Evolutionary conservation across 1,284 basidiomycete species (phyloP).

Genomic region (Apiotrichum laibachii): DNA sequence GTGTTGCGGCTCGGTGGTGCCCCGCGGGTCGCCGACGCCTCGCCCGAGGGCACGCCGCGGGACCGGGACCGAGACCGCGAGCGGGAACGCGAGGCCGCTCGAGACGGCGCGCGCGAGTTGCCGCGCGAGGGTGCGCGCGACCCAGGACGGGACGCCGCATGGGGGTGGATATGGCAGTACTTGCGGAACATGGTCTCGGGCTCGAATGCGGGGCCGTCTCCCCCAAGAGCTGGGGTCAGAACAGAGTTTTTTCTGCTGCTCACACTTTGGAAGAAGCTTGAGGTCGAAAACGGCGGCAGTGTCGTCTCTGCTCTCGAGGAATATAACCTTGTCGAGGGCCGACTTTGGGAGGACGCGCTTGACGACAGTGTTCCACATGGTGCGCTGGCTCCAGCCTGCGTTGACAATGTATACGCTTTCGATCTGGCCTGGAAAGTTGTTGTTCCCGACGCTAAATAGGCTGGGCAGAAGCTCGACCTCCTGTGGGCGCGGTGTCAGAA

Average conservation of each 20-base stretch:
- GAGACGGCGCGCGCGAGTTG: constrained; percentile 14
- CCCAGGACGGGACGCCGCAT: constrained; percentile 11
- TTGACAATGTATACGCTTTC: constrained; percentile 53
- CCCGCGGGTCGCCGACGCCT: constrained; percentile 3
- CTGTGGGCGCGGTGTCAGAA: constrained; percentile 23
- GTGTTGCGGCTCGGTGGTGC: constrained; percentile 14
- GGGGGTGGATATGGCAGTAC: constrained; percentile 25
- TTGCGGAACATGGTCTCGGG: constrained; percentile 32
- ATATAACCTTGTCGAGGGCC: constrained; percentile 53
- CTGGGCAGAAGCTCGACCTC: constrained; percentile 50
- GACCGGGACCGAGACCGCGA: constrained; percentile 10
- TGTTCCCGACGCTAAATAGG: constrained; percentile 41
- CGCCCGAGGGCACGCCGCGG: constrained; percentile 7
- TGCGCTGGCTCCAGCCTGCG: constrained; percentile 55
- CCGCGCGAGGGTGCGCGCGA: constrained; percentile 11
- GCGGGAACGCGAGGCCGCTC: constrained; percentile 6
- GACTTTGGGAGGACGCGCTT: constrained; percentile 53
- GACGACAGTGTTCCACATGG: constrained; percentile 54
- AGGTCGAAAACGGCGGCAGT: constrained; percentile 39
- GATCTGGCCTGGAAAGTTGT: constrained; percentile 50
- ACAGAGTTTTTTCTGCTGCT: constrained; percentile 2
- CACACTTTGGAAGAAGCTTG: constrained; percentile 34
- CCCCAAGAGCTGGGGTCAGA: constrained; percentile 33
- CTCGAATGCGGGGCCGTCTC: constrained; percentile 20
- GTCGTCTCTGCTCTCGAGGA: constrained; percentile 37